A percentile compares a stretch with the other conserved stretches of the same genome.
phyloP scores from a whole-genome alignment of 2,329 filamentous ascomycete species.

The Pleomassaria siparia region DNA sequence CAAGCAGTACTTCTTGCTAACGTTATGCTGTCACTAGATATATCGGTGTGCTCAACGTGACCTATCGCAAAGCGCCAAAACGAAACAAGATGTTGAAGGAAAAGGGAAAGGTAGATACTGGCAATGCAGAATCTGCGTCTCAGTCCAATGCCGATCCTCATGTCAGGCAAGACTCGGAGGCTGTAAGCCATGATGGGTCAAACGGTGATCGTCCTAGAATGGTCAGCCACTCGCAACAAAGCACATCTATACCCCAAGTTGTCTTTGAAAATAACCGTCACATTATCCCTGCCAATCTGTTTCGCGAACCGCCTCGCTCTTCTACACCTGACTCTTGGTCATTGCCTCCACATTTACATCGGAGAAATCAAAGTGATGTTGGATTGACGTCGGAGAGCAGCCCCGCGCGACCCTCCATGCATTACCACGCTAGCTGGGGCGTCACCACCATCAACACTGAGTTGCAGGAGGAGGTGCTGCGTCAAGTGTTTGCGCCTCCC shows the following conservation, averaged over 20 bases:
- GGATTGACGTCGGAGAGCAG: conserved; percentile 23
- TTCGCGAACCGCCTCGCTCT: conserved; percentile 60
- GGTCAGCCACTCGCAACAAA: conserved; percentile 75
- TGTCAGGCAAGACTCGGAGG: conserved; percentile 19
- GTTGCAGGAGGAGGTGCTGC: conserved; percentile 86
- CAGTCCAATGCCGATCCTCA: conserved; percentile 17
- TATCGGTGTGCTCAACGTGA: conserved; percentile 95
- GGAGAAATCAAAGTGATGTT: conserved; percentile 39
- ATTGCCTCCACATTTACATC: conserved; percentile 35
- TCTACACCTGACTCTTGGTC: conserved; percentile 42
- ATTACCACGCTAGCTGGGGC: conserved; percentile 69
- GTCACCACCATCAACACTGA: conserved; percentile 88
- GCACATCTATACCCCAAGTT: conserved; percentile 78
- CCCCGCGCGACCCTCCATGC: conserved; percentile 45
- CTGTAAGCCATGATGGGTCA: conserved; percentile 10
- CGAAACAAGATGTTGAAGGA: conserved; percentile 52
- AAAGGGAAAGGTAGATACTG: conserved; percentile 25
- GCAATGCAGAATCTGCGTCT: conserved; percentile 12
- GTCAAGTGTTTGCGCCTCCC: conserved; percentile 85
- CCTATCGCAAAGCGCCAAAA: conserved; percentile 81
- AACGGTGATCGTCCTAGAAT: conserved; percentile 45
- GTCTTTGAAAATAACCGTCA: conserved; percentile 93
- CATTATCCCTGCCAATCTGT: conserved; percentile 82
- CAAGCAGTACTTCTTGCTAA: conserved; percentile 31
- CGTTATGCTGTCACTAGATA: conserved; percentile 62